Evolutionary conservation across 805 yeast species (phyloP).

Genomic region (Wickerhamomyces canadensis): DNA sequence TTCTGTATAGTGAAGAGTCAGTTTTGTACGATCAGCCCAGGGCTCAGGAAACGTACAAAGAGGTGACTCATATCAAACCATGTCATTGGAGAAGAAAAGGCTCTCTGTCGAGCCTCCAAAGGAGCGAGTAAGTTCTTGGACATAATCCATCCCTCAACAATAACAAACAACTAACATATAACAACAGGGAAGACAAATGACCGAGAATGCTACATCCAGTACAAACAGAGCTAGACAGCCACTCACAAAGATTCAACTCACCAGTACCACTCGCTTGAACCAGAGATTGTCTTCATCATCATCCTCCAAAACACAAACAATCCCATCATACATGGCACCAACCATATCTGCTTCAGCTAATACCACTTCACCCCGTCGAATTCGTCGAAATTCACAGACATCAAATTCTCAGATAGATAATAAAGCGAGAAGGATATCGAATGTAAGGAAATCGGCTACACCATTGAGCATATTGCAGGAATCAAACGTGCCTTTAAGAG

Average conservation of each 20-base stretch:
- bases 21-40: too few species aligned
- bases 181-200: constrained; percentile 2
- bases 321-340: constrained; percentile 27
- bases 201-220: not conserved
- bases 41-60: too few species aligned
- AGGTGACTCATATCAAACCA: not conserved
- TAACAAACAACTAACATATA: not conserved
- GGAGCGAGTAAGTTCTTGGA: constrained; percentile 6
- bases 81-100: constrained; percentile 1
- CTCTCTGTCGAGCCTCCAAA: not conserved
- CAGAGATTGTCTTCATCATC: constrained; percentile 5
- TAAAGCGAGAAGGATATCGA: constrained; percentile 3
- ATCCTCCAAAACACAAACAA: constrained; percentile 3
- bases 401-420: not conserved
- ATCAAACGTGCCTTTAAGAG: constrained; percentile 21
- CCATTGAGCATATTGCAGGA: constrained; percentile 22
- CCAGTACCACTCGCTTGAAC: constrained; percentile 11
- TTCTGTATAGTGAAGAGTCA: too few species aligned
- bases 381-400: constrained; percentile 9
- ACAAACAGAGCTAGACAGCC: constrained; percentile 16
- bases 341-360: constrained; percentile 23
- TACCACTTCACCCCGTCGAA: constrained; percentile 17
- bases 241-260: constrained; percentile 22
- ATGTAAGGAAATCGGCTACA: constrained; percentile 13
- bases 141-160: not conserved